phyloP scores from a whole-genome alignment of 768 basidiomycete species.

The Termitomyces sp. region DNA sequence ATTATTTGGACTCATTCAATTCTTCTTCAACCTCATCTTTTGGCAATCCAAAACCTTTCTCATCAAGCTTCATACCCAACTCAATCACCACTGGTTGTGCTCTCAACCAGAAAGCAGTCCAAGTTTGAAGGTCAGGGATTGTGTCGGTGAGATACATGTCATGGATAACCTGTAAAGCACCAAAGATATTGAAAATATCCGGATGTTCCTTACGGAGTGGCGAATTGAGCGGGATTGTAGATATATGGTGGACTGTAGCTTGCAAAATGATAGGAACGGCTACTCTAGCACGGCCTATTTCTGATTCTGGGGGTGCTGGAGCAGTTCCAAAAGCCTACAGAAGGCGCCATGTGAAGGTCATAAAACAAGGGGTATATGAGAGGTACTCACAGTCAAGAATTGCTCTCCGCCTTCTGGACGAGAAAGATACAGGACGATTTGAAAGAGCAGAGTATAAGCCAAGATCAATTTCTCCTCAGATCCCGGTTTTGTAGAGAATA shows the following conservation, averaged over 20 bases:
- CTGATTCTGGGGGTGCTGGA: slow-evolving; percentile 18
- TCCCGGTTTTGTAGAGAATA: slow-evolving; percentile 8
- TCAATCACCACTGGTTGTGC: slow-evolving; percentile 20
- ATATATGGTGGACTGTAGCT: slow-evolving; percentile 18
- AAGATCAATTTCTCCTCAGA: slow-evolving; percentile 14
- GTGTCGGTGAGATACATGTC: slow-evolving; percentile 17
- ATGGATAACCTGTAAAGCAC: slow-evolving; percentile 18
- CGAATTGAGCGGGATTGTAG: slow-evolving; percentile 15
- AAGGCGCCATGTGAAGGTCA: not conserved
- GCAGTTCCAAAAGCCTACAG: slow-evolving; percentile 20
- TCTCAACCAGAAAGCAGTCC: slow-evolving; percentile 20
- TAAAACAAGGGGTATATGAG: not conserved
- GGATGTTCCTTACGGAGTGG: slow-evolving; percentile 15
- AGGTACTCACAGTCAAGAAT: slow-evolving; percentile 16
- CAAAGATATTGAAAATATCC: slow-evolving; percentile 20
- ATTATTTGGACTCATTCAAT: not conserved
- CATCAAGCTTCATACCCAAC: slow-evolving; percentile 18
- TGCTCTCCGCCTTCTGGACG: slow-evolving; percentile 17
- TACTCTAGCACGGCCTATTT: slow-evolving; percentile 21
- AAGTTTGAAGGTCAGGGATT: slow-evolving; percentile 9
- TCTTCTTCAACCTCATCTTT: slow-evolving; percentile 13
- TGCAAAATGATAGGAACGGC: slow-evolving; percentile 16
- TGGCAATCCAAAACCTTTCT: slow-evolving; percentile 21
- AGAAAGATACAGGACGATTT: slow-evolving; percentile 21
- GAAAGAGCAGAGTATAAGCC: slow-evolving; percentile 20